Evolutionary conservation across 2,329 filamentous ascomycete genomes (phyloP).

Genomic region (Aspergillus candidus): DNA sequence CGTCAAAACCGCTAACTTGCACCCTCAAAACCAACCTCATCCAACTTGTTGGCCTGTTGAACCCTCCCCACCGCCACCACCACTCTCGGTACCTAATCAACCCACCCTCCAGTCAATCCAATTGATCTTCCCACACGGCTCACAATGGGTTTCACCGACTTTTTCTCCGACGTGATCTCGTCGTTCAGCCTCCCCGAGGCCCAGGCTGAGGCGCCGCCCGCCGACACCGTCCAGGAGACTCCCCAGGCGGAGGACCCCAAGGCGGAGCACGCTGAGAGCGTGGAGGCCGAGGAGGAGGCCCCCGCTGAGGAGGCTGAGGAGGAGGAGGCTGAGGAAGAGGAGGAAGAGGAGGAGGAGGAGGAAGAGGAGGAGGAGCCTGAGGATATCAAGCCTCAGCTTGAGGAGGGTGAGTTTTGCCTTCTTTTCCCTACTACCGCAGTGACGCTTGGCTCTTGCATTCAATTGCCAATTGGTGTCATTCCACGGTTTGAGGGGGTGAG

Average conservation of each 20-base stretch:
- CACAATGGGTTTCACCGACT: slow-evolving; percentile 59
- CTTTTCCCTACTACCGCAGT: slow-evolving; percentile 1
- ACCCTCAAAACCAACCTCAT: slow-evolving; percentile 31
- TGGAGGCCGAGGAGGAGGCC: slow-evolving; percentile 39
- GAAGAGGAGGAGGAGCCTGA: slow-evolving; percentile 76
- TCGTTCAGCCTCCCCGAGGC: slow-evolving; percentile 57
- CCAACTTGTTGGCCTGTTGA: slow-evolving; percentile 27
- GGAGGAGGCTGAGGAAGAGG: slow-evolving; percentile 58
- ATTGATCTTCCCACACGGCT: slow-evolving; percentile 25
- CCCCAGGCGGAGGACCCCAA: slow-evolving; percentile 47
- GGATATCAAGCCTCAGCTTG: slow-evolving; percentile 80
- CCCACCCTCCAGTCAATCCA: slow-evolving; percentile 23
- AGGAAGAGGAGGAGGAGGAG: slow-evolving; percentile 71
- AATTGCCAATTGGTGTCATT: background rate
- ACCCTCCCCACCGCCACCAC: slow-evolving; percentile 15
- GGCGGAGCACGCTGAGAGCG: slow-evolving; percentile 45
- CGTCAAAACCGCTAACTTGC: slow-evolving; percentile 17
- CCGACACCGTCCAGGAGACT: slow-evolving; percentile 47
- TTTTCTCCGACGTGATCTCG: slow-evolving; percentile 59
- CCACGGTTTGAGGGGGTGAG: too few species aligned
- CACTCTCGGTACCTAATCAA: slow-evolving; percentile 14
- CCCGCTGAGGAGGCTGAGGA: slow-evolving; percentile 49
- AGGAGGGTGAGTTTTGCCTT: slow-evolving; percentile 69
- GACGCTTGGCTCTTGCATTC: too few species aligned
- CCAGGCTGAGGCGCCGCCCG: slow-evolving; percentile 53